A percentile compares a stretch with the other conserved stretches of the same genome.
Evolutionary conservation across 2,329 filamentous ascomycete species (phyloP).

Genomic region (Trichophyton equinum): DNA sequence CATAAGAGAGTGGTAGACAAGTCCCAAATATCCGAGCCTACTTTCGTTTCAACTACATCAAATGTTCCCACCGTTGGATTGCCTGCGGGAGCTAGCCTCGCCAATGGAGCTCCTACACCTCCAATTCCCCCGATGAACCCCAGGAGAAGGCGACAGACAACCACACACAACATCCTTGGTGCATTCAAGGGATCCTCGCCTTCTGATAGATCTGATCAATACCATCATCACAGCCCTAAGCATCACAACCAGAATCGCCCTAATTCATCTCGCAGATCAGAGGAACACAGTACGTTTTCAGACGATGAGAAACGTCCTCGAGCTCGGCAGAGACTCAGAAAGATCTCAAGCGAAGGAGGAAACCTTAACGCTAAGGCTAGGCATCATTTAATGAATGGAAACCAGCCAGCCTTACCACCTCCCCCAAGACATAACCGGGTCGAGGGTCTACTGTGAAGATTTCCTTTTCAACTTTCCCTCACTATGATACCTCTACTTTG

Average conservation of each 20-base stretch:
- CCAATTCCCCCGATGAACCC: conserved; percentile 50
- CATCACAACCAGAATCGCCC: not conserved
- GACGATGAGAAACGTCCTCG: conserved; percentile 28
- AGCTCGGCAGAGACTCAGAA: conserved; percentile 33
- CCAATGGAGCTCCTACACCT: conserved; percentile 38
- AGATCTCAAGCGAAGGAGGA: conserved; percentile 40
- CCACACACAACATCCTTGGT: conserved; percentile 30
- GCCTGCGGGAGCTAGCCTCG: conserved; percentile 42
- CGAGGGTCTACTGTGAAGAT: conserved; percentile 28
- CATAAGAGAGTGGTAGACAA: conserved; percentile 50
- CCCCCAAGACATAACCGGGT: conserved; percentile 19
- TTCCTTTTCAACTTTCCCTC: conserved; percentile 5
- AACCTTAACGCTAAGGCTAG: conserved; percentile 36
- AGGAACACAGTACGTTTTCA: conserved; percentile 33
- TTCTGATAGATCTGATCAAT: conserved; percentile 23
- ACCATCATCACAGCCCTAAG: conserved; percentile 12
- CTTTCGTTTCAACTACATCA: conserved; percentile 40
- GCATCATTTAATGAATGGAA: conserved; percentile 26
- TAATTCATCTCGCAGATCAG: conserved; percentile 7
- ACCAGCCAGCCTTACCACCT: conserved; percentile 23
- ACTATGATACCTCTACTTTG: not conserved
- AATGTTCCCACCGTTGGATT: conserved; percentile 47
- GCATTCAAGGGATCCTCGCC: conserved; percentile 22
- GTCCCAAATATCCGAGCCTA: conserved; percentile 50
- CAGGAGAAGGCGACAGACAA: conserved; percentile 40